Percentiles rank a stretch among this genome's conserved stretches.
Conservation (phyloP, 1,139 yeast species). For the Zygosaccharomyces sapae region DNA sequence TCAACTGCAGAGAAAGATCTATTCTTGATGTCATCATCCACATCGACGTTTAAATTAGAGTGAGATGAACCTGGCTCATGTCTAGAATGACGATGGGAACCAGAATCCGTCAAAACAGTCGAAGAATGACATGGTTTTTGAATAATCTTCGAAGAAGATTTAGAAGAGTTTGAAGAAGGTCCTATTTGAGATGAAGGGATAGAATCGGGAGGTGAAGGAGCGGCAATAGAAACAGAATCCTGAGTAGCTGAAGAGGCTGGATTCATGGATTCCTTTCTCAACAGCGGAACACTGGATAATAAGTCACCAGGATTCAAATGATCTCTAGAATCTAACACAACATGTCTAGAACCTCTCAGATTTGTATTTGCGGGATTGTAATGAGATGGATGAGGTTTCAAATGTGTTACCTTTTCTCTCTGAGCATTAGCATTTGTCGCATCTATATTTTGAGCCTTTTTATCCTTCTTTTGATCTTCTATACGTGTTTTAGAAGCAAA, state of each 20-base stretch:
- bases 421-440: slow-evolving; percentile 4
- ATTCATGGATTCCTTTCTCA: slow-evolving; percentile 43
- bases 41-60: not conserved
- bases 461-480: not conserved
- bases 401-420: slow-evolving; percentile 11
- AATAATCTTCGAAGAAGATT: slow-evolving; percentile 5
- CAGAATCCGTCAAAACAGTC: slow-evolving; percentile 7
- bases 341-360: slow-evolving; percentile 51
- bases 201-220: slow-evolving; percentile 8
- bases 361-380: slow-evolving; percentile 8
- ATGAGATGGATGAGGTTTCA: slow-evolving; percentile 6
- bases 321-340: slow-evolving; percentile 55
- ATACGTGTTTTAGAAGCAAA: not conserved
- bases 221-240: slow-evolving; percentile 4
- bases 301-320: slow-evolving; percentile 79
- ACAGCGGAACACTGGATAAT: slow-evolving; percentile 73
- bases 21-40: slow-evolving; percentile 37
- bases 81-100: slow-evolving; percentile 3
- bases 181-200: slow-evolving; percentile 8
- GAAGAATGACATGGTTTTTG: slow-evolving; percentile 11
- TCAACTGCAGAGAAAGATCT: slow-evolving; percentile 46
- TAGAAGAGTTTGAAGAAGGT: slow-evolving; percentile 6
- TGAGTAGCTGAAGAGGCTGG: slow-evolving; percentile 6
- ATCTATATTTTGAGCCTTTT: not conserved
- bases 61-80: slow-evolving; percentile 8